phyloP scores from a whole-genome alignment of 2,329 filamentous ascomycete genomes.

The Diaporthe humulicola region DNA sequence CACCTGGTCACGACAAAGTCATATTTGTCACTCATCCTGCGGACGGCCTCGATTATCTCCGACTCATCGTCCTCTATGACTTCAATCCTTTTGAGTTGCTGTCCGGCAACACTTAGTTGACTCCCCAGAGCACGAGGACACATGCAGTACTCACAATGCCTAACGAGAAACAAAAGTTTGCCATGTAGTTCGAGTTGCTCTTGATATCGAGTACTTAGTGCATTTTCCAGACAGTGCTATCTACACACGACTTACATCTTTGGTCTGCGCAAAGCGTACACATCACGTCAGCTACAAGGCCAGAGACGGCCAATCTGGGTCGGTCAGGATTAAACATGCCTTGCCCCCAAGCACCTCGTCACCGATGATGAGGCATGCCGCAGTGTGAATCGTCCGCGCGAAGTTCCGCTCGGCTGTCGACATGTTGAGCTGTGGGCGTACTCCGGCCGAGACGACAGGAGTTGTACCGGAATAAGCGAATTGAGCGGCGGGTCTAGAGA shows the following conservation, averaged over 20 bases:
- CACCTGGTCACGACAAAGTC: constrained; percentile 93
- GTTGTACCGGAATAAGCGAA: constrained; percentile 48
- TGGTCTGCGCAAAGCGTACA: constrained; percentile 41
- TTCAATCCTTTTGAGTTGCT: constrained; percentile 86
- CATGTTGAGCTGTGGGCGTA: constrained; percentile 50
- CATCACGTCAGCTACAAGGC: constrained; percentile 31
- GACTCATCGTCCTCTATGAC: constrained; percentile 93
- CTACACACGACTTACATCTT: constrained; percentile 43
- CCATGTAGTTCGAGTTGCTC: constrained; percentile 75
- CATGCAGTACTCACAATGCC: constrained; percentile 65
- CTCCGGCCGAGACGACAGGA: constrained; percentile 33
- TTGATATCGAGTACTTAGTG: constrained; percentile 48
- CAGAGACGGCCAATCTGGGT: background rate
- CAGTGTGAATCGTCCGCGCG: constrained; percentile 83
- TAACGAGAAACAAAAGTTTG: constrained; percentile 74
- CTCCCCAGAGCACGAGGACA: background rate
- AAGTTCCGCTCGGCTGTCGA: constrained; percentile 68
- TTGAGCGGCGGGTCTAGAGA: constrained; percentile 71
- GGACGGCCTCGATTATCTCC: constrained; percentile 90
- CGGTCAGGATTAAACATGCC: constrained; percentile 61
- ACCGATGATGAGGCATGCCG: constrained; percentile 94
- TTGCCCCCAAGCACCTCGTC: constrained; percentile 97
- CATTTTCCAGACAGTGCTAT: background rate
- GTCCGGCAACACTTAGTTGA: constrained; percentile 25
- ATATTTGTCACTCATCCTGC: constrained; percentile 88